These are phyloP conservation scores for Kwoniella sp. DNA, from an alignment of 768 basidiomycete species.

Conservation along the genomic window DNA sequence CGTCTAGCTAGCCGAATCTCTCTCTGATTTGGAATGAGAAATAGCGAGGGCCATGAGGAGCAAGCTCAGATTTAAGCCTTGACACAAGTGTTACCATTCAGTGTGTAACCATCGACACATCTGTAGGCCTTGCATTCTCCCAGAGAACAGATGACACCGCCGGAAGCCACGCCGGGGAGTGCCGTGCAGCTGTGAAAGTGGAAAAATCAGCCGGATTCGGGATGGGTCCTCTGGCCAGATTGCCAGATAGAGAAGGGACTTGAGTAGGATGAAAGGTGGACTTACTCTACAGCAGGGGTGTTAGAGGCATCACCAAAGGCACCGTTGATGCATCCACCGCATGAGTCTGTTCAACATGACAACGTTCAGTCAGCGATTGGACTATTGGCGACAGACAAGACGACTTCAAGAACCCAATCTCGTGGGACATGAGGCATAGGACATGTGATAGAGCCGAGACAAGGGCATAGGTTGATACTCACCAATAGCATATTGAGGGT, in stretches of 20 bases:
- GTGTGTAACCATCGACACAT: constrained; percentile 17
- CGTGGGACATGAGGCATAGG: too few relatives aligned
- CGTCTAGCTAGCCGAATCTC: too few relatives aligned
- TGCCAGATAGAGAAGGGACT: too few relatives aligned
- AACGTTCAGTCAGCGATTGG: too few relatives aligned
- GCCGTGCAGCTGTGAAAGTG: constrained; percentile 13
- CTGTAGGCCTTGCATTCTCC: constrained; percentile 24
- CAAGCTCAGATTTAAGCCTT: too few relatives aligned
- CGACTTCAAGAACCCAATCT: too few relatives aligned
- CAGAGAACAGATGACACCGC: constrained; percentile 17
- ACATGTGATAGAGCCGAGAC: too few relatives aligned
- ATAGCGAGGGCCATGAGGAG: too few relatives aligned
- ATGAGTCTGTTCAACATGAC: constrained; percentile 10
- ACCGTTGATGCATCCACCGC: constrained; percentile 24
- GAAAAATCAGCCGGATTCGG: not conserved
- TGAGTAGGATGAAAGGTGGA: not conserved
- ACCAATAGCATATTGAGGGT: constrained; percentile 22
- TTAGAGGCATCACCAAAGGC: constrained; percentile 12
- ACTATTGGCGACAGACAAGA: not conserved
- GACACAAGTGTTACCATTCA: constrained; percentile 15
- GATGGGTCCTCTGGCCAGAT: too few relatives aligned
- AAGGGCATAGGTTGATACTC: too few relatives aligned
- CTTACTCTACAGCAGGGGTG: constrained; percentile 22
- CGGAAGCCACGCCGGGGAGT: constrained; percentile 18
- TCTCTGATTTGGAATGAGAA: too few relatives aligned